A percentile compares a stretch with the other conserved stretches of the same genome.
phyloP scores from a whole-genome alignment of 177 flowering plant species.

The Vitis hybrid region DNA sequence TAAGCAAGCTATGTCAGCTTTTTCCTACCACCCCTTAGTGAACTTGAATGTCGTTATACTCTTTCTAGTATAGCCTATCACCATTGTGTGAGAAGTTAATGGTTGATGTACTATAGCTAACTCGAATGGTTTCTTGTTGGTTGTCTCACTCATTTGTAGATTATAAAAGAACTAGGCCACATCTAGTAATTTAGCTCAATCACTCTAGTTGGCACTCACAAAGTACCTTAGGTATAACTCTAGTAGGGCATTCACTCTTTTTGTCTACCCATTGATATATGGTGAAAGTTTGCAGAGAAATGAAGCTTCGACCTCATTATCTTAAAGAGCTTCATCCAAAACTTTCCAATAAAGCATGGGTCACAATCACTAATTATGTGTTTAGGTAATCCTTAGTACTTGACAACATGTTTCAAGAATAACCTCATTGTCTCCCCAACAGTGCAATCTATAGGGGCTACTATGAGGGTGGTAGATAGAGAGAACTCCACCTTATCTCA shows the following conservation, averaged over 20 bases:
- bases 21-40: neutral
- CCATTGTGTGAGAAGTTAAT: neutral
- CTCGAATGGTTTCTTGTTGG: too few relatives aligned
- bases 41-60: neutral
- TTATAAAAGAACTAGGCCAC: too few relatives aligned
- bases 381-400: slow-evolving; percentile 13
- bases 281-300: slow-evolving; percentile 20
- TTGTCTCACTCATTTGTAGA: too few relatives aligned
- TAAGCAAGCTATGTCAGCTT: neutral
- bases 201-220: neutral
- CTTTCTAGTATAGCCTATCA: neutral
- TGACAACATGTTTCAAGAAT: slow-evolving; percentile 7
- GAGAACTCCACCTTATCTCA: slow-evolving; percentile 18
- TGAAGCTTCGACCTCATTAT: neutral
- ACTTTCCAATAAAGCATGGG: slow-evolving; percentile 6
- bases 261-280: slow-evolving; percentile 14
- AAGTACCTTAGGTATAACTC: slow-evolving; percentile 9
- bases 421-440: neutral
- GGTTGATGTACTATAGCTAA: slow-evolving; percentile 1
- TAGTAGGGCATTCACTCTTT: slow-evolving; percentile 7
- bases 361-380: slow-evolving; percentile 12
- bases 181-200: slow-evolving; percentile 7
- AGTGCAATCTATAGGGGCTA: neutral
- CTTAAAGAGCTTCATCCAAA: slow-evolving; percentile 8
- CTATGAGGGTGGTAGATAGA: slow-evolving; percentile 8